Base-by-base conservation (phyloP, 345 rosid species). In the Gossypium longicalyx region DNA sequence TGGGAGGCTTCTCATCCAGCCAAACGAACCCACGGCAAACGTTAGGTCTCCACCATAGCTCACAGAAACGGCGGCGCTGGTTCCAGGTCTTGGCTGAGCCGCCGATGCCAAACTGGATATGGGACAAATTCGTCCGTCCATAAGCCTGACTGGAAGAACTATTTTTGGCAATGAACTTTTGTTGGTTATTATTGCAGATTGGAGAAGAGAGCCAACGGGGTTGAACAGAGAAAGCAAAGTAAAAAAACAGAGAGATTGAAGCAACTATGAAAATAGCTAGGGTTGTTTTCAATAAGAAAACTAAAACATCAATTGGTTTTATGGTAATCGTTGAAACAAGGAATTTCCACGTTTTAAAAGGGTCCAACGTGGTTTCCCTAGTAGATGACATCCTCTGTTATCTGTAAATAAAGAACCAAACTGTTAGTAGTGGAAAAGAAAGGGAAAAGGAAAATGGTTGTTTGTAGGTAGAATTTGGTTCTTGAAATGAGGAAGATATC, bases 31-130 rank as follows among this genome's bases (percentile, higher is more conserved):
- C 98, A 8, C 91, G 90, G 22, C 89, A 89, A 20, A 77, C 74
- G 68, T 87, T 86, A 9, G 95, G 90, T 49, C 68, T 81, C 97
- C 98, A 92, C 98, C 98, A 92, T 2, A 88, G 86, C 53, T 90
- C 91, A 7, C 82, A 17, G 83, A 86, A 91, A 23, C 52, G 86
- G 23, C 89, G 86, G 6, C 98, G 93, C 20, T 74, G 65, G 69
- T 84, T 66, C 98, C 98, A 94, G 34, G 93, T 89, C 77, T 81
- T 81, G 56, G 91, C 88, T 8, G 98, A 87, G 44, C 97, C 98
- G n/a, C 90, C 92, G 54, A 91, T 86, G 59, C 97, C 95, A 12
- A 94, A 91, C 38, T 85, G 70, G 45, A 94, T 49, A 57, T 94
- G 98, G 53, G 97, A 85, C 25, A 87, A 13, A 73, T 87, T 82